Base-by-base conservation (phyloP, 2,329 filamentous ascomycete species). In the Ploettnerulaceae sp. region DNA sequence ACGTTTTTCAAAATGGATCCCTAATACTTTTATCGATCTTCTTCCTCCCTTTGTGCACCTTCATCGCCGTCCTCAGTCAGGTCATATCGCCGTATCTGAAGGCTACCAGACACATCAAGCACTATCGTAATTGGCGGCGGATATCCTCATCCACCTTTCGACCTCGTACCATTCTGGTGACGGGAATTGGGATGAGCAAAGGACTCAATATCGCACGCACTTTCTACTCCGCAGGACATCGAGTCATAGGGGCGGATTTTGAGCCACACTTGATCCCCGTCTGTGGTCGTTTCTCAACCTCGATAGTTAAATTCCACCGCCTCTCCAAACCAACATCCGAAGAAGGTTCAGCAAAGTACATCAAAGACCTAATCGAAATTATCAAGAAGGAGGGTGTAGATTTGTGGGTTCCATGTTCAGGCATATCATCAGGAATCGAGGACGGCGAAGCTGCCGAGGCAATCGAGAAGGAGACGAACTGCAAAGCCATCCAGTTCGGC, bases 341-440 rank as follows among this genome's bases (percentile, higher is more conserved):
- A 9, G 25, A 26, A 4, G 44, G 42, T 1, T 24, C 68, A 4
- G 67, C 71, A 14, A 64, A 65, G 1, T 88, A 89, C 57, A 70
- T 77, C 11, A 65, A 71, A 11, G 67, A 69, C 0, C 63, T 89
- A 3, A 61, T 85, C 1, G 65, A 76, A 7, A 72, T 89, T 20
- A 71, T 88, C 31, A 61, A 70, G 5, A 62, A 66, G 0, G 82
- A 89, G 52, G 69, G 72, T 0, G 73, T 86, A 4, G 76, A 87
- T 46, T 65, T 89, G 3, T 90, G 85, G 84, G 77, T 89, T 3
- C 81, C 79, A 15, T 87, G 84, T 57, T 87, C 84, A 0, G 81
- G 79, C n/a, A 79, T 84, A 7, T 72, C 75, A 1, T 78, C 76
- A 0, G 81, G 80, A 0, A 64, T 83, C 9, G 79, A 85, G 57